A percentile compares a stretch with the other conserved stretches of the same genome.
Conservation (phyloP, 2,329 filamentous ascomycete species). For the Diaporthe batatas region DNA sequence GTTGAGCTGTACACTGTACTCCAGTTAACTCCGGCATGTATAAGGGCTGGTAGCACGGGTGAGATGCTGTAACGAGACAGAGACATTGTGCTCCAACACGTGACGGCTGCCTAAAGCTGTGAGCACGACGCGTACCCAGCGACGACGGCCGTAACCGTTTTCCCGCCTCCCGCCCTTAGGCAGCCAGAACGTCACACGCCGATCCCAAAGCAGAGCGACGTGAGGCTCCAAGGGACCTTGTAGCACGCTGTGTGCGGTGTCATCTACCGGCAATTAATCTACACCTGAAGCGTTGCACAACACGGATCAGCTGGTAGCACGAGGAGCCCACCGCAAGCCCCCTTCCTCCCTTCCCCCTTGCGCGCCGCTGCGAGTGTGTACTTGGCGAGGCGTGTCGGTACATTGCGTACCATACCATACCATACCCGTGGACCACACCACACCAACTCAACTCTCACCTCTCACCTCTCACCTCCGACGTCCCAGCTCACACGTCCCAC, state of each 20-base stretch:
- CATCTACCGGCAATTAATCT: conserved; percentile 25
- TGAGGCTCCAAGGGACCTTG: neutral
- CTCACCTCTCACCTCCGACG: conserved; percentile 19
- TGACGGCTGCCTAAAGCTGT: conserved; percentile 41
- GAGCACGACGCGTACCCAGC: neutral
- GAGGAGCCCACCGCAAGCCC: neutral
- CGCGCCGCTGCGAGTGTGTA: neutral
- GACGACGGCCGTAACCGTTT: conserved; percentile 9
- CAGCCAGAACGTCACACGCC: conserved; percentile 21
- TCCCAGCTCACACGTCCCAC: conserved; percentile 21
- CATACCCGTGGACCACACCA: no score
- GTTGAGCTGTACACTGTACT: neutral
- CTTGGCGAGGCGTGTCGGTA: neutral
- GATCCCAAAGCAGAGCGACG: neutral
- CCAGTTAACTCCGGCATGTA: neutral
- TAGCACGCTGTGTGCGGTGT: neutral
- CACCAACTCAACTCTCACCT: conserved; percentile 10
- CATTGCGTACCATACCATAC: no score
- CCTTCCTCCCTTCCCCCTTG: no score
- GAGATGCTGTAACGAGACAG: conserved; percentile 1
- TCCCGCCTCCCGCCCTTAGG: neutral
- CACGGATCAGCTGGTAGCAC: neutral
- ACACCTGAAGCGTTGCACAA: neutral
- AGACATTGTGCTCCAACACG: conserved; percentile 28
- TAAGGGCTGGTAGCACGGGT: neutral